Evolutionary conservation across 805 yeast genomes (phyloP), one percentile per base, ranked within the genome.

Genomic region (Ogataea pini): DNA sequence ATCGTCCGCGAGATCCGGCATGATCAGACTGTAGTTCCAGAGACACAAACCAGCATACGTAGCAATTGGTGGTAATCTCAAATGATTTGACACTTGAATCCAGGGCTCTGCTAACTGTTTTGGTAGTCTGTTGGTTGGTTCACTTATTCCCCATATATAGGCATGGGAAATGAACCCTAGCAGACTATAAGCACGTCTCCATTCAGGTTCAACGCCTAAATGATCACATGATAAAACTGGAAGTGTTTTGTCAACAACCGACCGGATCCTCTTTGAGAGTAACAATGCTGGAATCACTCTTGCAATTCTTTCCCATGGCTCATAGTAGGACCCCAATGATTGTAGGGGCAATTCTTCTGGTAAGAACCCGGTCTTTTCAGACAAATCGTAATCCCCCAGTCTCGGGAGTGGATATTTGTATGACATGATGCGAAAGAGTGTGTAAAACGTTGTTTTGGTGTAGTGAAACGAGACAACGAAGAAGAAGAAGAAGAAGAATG

Each of bases 1-100:
- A 3, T 59, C 59, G 4, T 53, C 57, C 32, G 54, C 61, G 6
- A 51, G 46, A 14, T 57, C 64, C 3, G 85, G 85, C 13, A 83
- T 59, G 13, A 85, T 79, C 39, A 79, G 75, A 56, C 78, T 80
- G 75, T 80, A 91, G 65, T 91, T 91, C 97, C 97, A 91, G 40
- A 91, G 77, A 54, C 94, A 82, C 52, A 89, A 71, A 1, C 92
- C 86, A 3, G 97, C 89, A 64, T 89, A 92, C 0, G 97, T 88
- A 12, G 89, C 91, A 24, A 91, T 67, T 0, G 97, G 96, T 1
- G 96, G 96, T 13, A 91, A 71, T 18, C 86, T 83, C 51, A 92
- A 73, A 25, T 71, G 59, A 2, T 80, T 78, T 7, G 86, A 70
- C 0, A 82, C 79, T 39, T 68, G 69, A 2, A 86, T 54, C 70